Base-by-base conservation (phyloP, 257 asterid genomes). In the Salvia splendens region DNA sequence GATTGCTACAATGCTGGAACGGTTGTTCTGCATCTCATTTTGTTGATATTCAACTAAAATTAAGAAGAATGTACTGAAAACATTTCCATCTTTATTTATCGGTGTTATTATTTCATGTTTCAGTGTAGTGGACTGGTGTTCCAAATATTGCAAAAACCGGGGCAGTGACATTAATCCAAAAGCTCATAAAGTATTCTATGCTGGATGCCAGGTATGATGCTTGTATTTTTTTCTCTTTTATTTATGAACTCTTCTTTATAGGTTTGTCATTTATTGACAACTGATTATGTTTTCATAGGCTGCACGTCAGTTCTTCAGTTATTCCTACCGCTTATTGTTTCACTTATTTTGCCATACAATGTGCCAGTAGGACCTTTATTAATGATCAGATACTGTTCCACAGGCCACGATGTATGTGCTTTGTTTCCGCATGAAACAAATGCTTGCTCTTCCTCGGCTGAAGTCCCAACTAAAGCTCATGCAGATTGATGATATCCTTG, bases 381-480 rank as follows among this genome's bases (percentile, higher is more conserved):
- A 61, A 63, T 72, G 52, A 35, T 59, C 41, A 65, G 36, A 62
- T 40, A 33, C 17, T 70, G 14, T 71, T 40, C 61, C 76, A 73
- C 86, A 93, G 99, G 99, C 96, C 63, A 70, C 73, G 52, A 86
- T 93, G 95, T 93, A 93, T 67, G 89, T 90, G 64, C 91, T 93
- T 66, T 91, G 97, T 82, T 93, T 93, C 46, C 96, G 92, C 40
- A 81, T 87, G 95, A 89, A 78, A 74, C 87, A 91, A 74, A 82
- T 90, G 74, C 79, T 85, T 60, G 78, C 73, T 45, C 42, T 83
- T 67, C 96, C 95, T 55, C 87, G 78, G 12, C 67, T 86, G 68
- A 82, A 77, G 72, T 85, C 94, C 68, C 85, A 82, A 45, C 84
- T 86, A 32, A 74, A 51, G 47, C 80, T 50, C 55, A 75, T 78